Evolutionary conservation across 2,329 filamentous ascomycete species (phyloP), one percentile per base, ranked within the genome.

Genomic region (Talaromyces sp.): DNA sequence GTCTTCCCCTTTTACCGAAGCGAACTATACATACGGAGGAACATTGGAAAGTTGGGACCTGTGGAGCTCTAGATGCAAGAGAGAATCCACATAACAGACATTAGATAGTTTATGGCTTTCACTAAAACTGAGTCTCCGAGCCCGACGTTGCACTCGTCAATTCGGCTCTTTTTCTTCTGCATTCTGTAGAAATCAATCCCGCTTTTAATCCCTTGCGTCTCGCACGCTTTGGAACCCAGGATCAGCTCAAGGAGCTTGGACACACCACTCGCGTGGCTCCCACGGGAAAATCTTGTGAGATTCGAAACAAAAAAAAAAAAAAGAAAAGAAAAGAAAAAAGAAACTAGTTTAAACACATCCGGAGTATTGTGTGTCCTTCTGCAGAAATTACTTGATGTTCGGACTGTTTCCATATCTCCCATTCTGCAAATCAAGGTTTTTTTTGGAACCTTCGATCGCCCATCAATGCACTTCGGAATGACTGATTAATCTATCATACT

Each of bases 121-220:
- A 16, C 24, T 33, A n/a, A 27, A 43, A 45, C 17, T 19, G 9
- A 47, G 19, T 39, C 42, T 49, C 46, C 35, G 45, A 47, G 24
- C 39, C 53, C 50, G 40, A 52, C 19, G 43, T 56, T 42, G 49
- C 47, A 56, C 49, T 56, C 46, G 19, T 19, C 37, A 16, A 27
- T 20, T 40, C 35, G 40, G 32, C 27, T 42, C 24, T 9, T 47
- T 17, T 44, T 33, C 8, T 29, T 42, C 16, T 17, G n/a, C 30
- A 11, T 10, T 27, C 9, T 27, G n/a, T n/a, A n/a, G n/a, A n/a
- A n/a, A 27, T 27, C 24, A 27, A 27, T 27, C 9, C 24, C 24
- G 24, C 24, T 27, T 5, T 27, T 9, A 20, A 43, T 51, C 51
- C 53, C 57, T 53, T 60, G 52, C 59, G 50, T 59, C 44, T 35